Evolutionary conservation across 2,329 filamentous ascomycete genomes (phyloP), one percentile per base, ranked within the genome.

Genomic region (Cladosporium sp.): DNA sequence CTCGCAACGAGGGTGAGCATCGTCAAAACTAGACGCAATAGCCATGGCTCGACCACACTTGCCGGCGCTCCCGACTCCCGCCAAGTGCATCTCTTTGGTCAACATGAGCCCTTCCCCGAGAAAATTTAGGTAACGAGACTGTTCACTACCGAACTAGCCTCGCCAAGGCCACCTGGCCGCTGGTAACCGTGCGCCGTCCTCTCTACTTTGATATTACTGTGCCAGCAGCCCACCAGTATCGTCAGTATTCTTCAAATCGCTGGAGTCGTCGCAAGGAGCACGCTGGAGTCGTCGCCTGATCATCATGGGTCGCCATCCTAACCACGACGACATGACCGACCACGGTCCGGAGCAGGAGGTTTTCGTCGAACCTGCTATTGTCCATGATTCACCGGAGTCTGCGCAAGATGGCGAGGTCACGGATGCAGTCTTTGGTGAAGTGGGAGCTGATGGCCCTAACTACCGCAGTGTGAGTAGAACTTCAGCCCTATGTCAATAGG

Each of bases 401-500:
- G 27, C 36, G 8, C 43, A 48, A 35, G 32, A 25, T 41, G 57
- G 55, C 18, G 52, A 55, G 25, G 49, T 57, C 11, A 51, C 54
- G 36, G 52, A 57, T 52, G 55, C 53, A 38, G 53, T 57, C 11
- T 57, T 59, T 33, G 57, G 57, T 18, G 50, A 56, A 29, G 43
- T 59, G 15, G 41, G 38, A 13, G 39, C 51, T 7, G 56, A 55
- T 16, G 50, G 50, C 29, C 53, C 57, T 9, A 59, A 56, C 22
- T 59, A 57, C 43, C 54, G 54, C 35, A 51, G 55, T 40, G 67
- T 72, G 29, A 47, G 43, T 47, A 35, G 20, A 18, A 9, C 4
- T 27, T 5, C 22, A n/a, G n/a, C n/a, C n/a, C n/a, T n/a, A n/a
- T n/a, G n/a, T n/a, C n/a, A n/a, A n/a, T n/a, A n/a, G n/a, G n/a